Conservation (phyloP, 352 stramenopile species). For the Phytophthora uliginosa region DNA sequence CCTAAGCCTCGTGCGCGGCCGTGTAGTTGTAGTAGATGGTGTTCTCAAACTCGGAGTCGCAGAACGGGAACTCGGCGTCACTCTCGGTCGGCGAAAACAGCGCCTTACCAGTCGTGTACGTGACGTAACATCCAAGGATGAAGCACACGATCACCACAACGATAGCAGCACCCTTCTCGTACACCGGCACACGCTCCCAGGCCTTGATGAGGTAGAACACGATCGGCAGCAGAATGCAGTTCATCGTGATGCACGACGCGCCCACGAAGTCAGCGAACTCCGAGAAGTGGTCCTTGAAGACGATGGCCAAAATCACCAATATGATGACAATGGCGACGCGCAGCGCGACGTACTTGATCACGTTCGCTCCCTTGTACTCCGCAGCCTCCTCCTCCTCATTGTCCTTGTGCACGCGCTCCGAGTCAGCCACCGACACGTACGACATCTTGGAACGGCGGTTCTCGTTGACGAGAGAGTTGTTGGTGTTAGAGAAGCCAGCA, state of each 20-base stretch:
- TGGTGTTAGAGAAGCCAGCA: conserved; percentile 21
- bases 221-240: conserved; percentile 74
- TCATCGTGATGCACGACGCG: conserved; percentile 64
- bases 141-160: conserved; percentile 45
- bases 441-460: conserved; percentile 51
- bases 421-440: conserved; percentile 55
- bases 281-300: conserved; percentile 66
- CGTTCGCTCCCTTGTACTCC: conserved; percentile 41
- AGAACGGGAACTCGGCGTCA: conserved; percentile 60
- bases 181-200: conserved; percentile 50
- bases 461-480: conserved; percentile 12
- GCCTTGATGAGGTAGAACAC: conserved; percentile 77
- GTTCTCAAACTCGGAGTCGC: conserved; percentile 54
- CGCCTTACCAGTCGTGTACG: conserved; percentile 53
- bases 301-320: conserved; percentile 47
- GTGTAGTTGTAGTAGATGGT: conserved; percentile 63
- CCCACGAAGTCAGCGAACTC: conserved; percentile 73
- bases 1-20: conserved; percentile 25
- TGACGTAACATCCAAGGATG: conserved; percentile 44
- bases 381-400: conserved; percentile 42
- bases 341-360: conserved; percentile 43
- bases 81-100: conserved; percentile 44
- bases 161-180: conserved; percentile 36
- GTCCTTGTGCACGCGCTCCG: conserved; percentile 45
- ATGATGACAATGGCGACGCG: conserved; percentile 46